Conservation (phyloP, 352 stramenopile genomes). For the Phytophthora vignae region DNA sequence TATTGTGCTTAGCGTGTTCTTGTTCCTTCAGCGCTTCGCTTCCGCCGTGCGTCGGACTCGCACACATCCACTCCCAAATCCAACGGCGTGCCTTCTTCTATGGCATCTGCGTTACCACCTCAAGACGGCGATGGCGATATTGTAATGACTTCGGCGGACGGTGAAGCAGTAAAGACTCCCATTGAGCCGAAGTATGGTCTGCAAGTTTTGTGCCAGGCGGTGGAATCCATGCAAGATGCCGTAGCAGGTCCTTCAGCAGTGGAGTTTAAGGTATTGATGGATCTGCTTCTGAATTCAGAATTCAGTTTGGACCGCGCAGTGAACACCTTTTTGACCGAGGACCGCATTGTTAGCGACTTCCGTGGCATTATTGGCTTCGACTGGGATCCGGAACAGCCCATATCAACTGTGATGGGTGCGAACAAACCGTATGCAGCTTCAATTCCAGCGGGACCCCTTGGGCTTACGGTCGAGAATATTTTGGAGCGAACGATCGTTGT, state of each 20-base stretch:
- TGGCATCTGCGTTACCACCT: conserved; percentile 1
- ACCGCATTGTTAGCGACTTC: conserved; percentile 84
- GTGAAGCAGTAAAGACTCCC: conserved; percentile 27
- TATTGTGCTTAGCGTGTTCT: conserved; percentile 51
- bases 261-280: conserved; percentile 79
- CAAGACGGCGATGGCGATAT: conserved; percentile 72
- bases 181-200: conserved; percentile 82
- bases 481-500: conserved; percentile 90
- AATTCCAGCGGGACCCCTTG: conserved; percentile 83
- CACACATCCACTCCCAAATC: conserved; percentile 30
- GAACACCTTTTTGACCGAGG: conserved; percentile 85
- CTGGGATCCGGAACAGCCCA: conserved; percentile 63
- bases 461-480: conserved; percentile 91
- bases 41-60: conserved; percentile 69
- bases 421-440: conserved; percentile 66
- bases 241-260: conserved; percentile 59
- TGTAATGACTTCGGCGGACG: conserved; percentile 56
- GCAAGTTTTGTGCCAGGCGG: conserved; percentile 73
- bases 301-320: conserved; percentile 85
- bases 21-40: conserved; percentile 73
- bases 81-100: conserved; percentile 22
- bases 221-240: conserved; percentile 85
- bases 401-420: conserved; percentile 54
- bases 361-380: conserved; percentile 74
- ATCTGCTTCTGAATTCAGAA: conserved; percentile 76